phyloP scores from a whole-genome alignment of 176 grass and related monocot species.

The Oryza longistaminata region DNA sequence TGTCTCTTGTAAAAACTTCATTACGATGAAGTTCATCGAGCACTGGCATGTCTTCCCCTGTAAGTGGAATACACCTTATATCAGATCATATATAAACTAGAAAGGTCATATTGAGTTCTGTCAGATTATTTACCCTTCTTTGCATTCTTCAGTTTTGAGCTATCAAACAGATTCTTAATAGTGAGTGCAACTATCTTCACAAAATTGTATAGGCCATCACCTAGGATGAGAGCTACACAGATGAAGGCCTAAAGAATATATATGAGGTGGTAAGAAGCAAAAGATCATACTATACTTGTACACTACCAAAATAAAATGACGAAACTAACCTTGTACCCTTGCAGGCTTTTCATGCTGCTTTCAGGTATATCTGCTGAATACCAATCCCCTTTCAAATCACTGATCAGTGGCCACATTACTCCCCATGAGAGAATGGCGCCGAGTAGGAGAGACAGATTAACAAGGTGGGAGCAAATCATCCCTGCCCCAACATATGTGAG shows the following conservation, averaged over 20 bases:
- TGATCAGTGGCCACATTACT: slow-evolving; percentile 94
- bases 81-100: slow-evolving; percentile 23
- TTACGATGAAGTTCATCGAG: slow-evolving; percentile 63
- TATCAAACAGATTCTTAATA: slow-evolving; percentile 54
- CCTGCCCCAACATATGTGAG: slow-evolving; percentile 96
- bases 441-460: slow-evolving; percentile 84
- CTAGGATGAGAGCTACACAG: slow-evolving; percentile 86
- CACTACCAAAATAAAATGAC: background rate
- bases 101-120: background rate
- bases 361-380: slow-evolving; percentile 72
- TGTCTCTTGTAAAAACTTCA: slow-evolving; percentile 73
- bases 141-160: slow-evolving; percentile 52
- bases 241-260: slow-evolving; percentile 78
- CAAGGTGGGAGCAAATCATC: slow-evolving; percentile 96
- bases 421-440: slow-evolving; percentile 92
- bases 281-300: background rate
- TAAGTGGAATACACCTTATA: slow-evolving; percentile 20
- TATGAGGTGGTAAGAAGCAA: slow-evolving; percentile 20
- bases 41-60: slow-evolving; percentile 54
- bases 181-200: slow-evolving; percentile 70
- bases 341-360: slow-evolving; percentile 90
- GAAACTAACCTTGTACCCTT: slow-evolving; percentile 89
- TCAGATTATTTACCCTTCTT: slow-evolving; percentile 68
- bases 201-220: slow-evolving; percentile 96
- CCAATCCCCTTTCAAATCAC: slow-evolving; percentile 77